These are phyloP conservation scores for Termitomyces sp. DNA, from an alignment of 768 basidiomycete genomes.

Conservation along the genomic window DNA sequence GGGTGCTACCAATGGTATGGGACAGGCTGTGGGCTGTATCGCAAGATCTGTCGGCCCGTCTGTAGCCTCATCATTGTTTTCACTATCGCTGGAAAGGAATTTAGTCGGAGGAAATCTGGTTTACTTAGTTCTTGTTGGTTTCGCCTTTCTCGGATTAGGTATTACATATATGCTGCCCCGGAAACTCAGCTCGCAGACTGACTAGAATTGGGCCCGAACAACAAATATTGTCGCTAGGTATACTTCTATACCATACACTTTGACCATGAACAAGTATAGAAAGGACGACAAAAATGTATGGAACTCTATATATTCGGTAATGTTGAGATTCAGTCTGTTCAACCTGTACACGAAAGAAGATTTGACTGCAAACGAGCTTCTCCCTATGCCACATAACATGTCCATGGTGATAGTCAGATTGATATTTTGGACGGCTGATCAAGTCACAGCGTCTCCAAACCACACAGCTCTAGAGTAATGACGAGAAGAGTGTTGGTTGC, in stretches of 20 bases:
- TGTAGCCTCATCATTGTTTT: conserved; percentile 36
- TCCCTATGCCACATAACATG: not conserved
- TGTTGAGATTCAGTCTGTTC: too few species aligned
- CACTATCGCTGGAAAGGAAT: conserved; percentile 30
- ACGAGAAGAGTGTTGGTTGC: too few species aligned
- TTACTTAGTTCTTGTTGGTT: conserved; percentile 20
- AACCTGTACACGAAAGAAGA: too few species aligned
- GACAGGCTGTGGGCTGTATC: conserved; percentile 45
- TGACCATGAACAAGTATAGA: not conserved
- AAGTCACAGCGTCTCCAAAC: not conserved
- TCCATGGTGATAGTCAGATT: too few species aligned
- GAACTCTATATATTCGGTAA: too few species aligned
- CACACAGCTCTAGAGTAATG: too few species aligned
- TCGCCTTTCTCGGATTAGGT: conserved; percentile 12
- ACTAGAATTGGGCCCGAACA: not conserved
- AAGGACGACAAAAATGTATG: too few species aligned
- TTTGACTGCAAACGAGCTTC: not conserved
- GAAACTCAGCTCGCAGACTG: conserved; percentile 4
- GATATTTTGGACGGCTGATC: not conserved
- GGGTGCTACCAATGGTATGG: conserved; percentile 50
- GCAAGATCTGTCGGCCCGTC: conserved; percentile 39
- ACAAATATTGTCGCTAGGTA: too few species aligned
- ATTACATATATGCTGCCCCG: conserved; percentile 11
- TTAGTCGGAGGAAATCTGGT: conserved; percentile 33
- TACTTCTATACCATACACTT: not conserved